Evolutionary conservation across 1,139 yeast genomes (phyloP), one percentile per base, ranked within the genome.

Genomic region (Sporopachydermia cereana): DNA sequence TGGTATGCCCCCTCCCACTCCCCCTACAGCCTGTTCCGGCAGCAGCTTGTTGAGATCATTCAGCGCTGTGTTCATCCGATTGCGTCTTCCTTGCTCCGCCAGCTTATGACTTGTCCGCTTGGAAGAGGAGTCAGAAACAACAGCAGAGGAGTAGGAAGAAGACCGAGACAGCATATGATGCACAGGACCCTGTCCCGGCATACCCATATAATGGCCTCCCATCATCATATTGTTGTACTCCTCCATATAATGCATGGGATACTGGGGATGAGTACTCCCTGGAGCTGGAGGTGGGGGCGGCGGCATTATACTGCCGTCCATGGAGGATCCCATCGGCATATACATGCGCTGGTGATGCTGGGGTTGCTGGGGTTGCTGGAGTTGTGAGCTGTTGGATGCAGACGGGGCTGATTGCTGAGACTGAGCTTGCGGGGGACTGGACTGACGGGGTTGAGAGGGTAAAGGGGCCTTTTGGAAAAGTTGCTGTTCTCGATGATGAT

Each of bases 61-160:
- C 20, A 91, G 78, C 0, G 96, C 97, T 48, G 69, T 65, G 61
- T 91, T 91, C 81, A 91, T 82, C 52, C 98, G 70, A 60, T 89
- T 88, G 54, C 98, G 74, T 49, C 98, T 71, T 9, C 96, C 97
- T 62, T 91, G 96, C 63, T 91, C 98, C 0, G 98, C 97, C 24
- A 85, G 71, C 58, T 91, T 89, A 62, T 91, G 98, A 23, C 84
- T 79, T 3, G 91, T 83, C 44, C 68, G 60, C 51, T 67, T 67
- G 22, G 65, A 60, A 17, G 68, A 63, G 47, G 67, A 51, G 41
- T 65, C 68, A 4, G 61, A 60, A 22, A 64, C 56, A 44, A 67
- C 53, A 17, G 63, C 63, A 45, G 63, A 68, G 1, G 71, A 69
- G 44, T 65, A 63, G 25, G 62, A 51, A 25, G 67, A 54, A 18